phyloP scores from a whole-genome alignment of 306 rosid genomes.

The Leucaena leucocephala region DNA sequence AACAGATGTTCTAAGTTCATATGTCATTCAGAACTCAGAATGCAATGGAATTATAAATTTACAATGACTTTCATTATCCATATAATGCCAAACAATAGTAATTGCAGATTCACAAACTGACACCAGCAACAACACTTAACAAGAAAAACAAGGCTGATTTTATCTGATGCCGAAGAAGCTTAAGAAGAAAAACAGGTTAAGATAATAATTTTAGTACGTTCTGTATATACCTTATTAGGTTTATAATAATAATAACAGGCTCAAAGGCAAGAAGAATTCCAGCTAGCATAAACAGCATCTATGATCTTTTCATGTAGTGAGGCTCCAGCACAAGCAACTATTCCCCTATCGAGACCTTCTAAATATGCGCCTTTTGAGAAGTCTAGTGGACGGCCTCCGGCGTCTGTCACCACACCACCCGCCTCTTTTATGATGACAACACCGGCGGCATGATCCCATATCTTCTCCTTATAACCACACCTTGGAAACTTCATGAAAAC shows the following conservation, averaged over 20 bases:
- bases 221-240: constrained; percentile 28
- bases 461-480: constrained; percentile 94
- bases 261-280: constrained; percentile 89
- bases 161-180: background rate
- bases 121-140: constrained; percentile 14
- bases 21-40: background rate
- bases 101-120: constrained; percentile 29
- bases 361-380: constrained; percentile 80
- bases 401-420: constrained; percentile 93
- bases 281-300: constrained; percentile 91
- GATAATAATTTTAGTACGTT: constrained; percentile 33
- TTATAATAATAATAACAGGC: constrained; percentile 1
- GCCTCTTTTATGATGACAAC: constrained; percentile 90
- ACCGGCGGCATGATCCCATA: constrained; percentile 99
- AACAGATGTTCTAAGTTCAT: background rate
- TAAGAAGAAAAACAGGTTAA: background rate
- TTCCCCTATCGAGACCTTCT: constrained; percentile 94
- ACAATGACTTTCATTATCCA: constrained; percentile 19
- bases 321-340: constrained; percentile 84
- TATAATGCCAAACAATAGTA: constrained; percentile 28
- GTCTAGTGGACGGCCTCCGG: constrained; percentile 77
- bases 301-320: constrained; percentile 76
- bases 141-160: constrained; percentile 28
- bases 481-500: constrained; percentile 97
- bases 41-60: constrained; percentile 11